A percentile compares a stretch with the other conserved stretches of the same genome.
Evolutionary conservation across 1,139 yeast species (phyloP).

Genomic region (Scheffersomyces stambukii): DNA sequence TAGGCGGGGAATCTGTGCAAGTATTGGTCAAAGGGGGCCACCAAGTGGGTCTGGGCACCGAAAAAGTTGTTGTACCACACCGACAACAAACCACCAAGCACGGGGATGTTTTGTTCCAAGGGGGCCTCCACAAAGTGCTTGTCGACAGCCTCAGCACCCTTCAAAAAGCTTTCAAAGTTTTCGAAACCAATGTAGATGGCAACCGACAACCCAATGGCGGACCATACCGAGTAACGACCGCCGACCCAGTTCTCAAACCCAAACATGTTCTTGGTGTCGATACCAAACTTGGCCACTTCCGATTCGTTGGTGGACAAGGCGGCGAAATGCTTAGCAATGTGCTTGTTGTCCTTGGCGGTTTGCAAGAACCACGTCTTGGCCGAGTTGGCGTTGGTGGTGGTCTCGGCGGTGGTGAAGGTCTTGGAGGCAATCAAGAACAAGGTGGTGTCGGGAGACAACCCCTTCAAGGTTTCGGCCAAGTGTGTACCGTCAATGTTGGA

Average conservation of each 20-base stretch:
- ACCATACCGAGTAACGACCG: constrained; percentile 99
- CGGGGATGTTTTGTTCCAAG: constrained; percentile 86
- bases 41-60: constrained; percentile 97
- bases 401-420: constrained; percentile 98
- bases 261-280: constrained; percentile 96
- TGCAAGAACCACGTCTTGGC: constrained; percentile 93
- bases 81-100: constrained; percentile 84
- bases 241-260: constrained; percentile 99
- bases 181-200: constrained; percentile 94
- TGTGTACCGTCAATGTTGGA: constrained; percentile 99
- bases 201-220: constrained; percentile 94
- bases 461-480: constrained; percentile 83
- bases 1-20: constrained; percentile 99
- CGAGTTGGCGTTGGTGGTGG: constrained; percentile 89
- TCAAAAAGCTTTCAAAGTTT: constrained; percentile 83
- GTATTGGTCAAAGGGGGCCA: constrained; percentile 98
- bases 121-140: constrained; percentile 82
- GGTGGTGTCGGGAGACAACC: constrained; percentile 83
- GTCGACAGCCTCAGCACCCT: constrained; percentile 98
- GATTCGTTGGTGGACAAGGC: constrained; percentile 91
- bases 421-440: constrained; percentile 92
- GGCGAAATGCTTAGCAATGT: constrained; percentile 95
- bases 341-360: constrained; percentile 59
- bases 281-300: constrained; percentile 91
- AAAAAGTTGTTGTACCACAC: constrained; percentile 98